Base-by-base conservation (phyloP, 257 asterid species). In the Lycium ferocissimum region DNA sequence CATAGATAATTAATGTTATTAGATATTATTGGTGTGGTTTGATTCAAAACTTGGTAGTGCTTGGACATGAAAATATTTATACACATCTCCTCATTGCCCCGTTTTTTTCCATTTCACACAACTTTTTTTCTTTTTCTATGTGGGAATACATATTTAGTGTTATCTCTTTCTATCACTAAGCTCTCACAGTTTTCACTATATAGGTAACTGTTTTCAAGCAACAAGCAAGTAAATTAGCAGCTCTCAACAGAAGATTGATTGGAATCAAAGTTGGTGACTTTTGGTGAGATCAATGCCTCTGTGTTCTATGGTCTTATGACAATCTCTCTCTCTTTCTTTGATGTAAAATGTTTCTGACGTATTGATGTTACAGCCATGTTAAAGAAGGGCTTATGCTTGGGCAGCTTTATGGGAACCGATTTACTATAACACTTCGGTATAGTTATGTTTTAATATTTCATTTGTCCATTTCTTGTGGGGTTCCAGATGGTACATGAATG, bases 121-220 rank as follows among this genome's bases (percentile, higher is more conserved):
- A 51, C 13, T 63, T 17, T 26, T 53, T 78, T 51, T 76, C 82
- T 53, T 53, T 53, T 54, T 78, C 49, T 53, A 78, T 8, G 15
- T 14, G 2, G 65, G 47, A 8, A 76, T 53, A 14, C 47, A 53
- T 51, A 76, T 51, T 51, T 76, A 76, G 47, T 51, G 47, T 8
- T 76, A 7, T 78, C 65, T 78, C 40, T 78, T 78, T 78, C 49
- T 78, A 8, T 78, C 49, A 78, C 82, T 78, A 53, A 53, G 9
- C 47, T 53, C 33, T 54, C 56, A 35, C 61, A 38, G 26, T 82
- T 86, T 81, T 83, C 86, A 82, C 79, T 56, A 59, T 54, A 47
- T 89, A 96, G 99, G 97, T 96, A 65, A 96, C 99, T 62, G 95
- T 94, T 91, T 95, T 91, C 91, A 96, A 95, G 97, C 98, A 88